Conservation (phyloP, 1,139 yeast genomes). For the Nadsonia commutata region DNA sequence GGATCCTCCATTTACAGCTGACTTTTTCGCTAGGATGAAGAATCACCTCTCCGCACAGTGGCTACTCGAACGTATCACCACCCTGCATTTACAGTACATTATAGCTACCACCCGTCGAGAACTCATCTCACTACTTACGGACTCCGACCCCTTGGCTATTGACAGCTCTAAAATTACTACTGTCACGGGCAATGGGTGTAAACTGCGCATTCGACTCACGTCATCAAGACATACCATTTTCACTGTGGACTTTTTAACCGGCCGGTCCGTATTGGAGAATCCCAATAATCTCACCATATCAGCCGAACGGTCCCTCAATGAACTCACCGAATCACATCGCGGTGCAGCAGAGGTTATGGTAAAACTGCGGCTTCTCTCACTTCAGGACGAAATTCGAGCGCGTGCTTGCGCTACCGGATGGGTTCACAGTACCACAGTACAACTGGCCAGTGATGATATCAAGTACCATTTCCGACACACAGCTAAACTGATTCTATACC, state of each 20-base stretch:
- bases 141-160: conserved; percentile 3
- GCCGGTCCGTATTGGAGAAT: conserved; percentile 19
- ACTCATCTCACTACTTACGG: conserved; percentile 8
- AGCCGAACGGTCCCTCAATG: conserved; percentile 20
- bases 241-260: conserved; percentile 21
- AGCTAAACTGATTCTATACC: conserved; percentile 17
- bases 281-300: conserved; percentile 17
- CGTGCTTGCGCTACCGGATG: conserved; percentile 23
- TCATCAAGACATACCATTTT: conserved; percentile 14
- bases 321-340: conserved; percentile 14
- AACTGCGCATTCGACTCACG: conserved; percentile 16
- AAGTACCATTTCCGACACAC: conserved; percentile 12
- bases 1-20: conserved; percentile 7
- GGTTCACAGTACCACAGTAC: conserved; percentile 15
- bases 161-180: neutral
- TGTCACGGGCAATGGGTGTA: conserved; percentile 9
- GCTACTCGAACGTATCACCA: conserved; percentile 17
- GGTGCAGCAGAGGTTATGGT: conserved; percentile 16
- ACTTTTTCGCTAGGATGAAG: conserved; percentile 9
- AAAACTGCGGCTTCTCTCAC: conserved; percentile 18
- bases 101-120: conserved; percentile 14
- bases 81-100: conserved; percentile 17
- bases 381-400: conserved; percentile 20
- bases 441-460: conserved; percentile 15
- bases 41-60: conserved; percentile 17